Percentiles rank a stretch among this genome's conserved stretches.
These are phyloP conservation scores for Chlamydomonas sp. DNA, from an alignment of 139 green algal genomes.

Conservation along the genomic window DNA sequence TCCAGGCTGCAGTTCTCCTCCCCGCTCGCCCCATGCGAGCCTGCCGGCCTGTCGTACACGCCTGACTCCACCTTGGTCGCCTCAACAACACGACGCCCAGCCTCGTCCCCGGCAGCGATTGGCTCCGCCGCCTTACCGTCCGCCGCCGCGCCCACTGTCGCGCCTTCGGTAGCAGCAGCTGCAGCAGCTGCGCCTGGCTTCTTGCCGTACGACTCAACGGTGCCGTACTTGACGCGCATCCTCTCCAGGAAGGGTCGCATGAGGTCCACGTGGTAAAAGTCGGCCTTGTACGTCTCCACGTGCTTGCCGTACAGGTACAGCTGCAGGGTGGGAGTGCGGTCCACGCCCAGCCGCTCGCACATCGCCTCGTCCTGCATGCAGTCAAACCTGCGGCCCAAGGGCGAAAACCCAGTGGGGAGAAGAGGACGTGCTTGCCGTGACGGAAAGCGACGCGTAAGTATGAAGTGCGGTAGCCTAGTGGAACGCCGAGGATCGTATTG, in stretches of 20 bases:
- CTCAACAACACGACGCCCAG: not conserved
- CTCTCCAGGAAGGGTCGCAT: slow-evolving; percentile 20
- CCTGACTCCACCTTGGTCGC: not conserved
- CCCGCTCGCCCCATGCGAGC: too few species aligned
- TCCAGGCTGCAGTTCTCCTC: too few species aligned
- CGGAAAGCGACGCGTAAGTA: not conserved
- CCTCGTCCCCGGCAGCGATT: not conserved
- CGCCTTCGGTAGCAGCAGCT: not conserved
- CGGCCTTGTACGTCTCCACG: slow-evolving; percentile 22
- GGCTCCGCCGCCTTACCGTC: not conserved
- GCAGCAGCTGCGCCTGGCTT: not conserved
- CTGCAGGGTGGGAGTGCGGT: slow-evolving; percentile 14
- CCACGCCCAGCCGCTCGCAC: slow-evolving; percentile 2
- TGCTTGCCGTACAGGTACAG: slow-evolving; percentile 10
- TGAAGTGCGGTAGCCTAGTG: not conserved
- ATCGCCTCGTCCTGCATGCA: slow-evolving; percentile 20
- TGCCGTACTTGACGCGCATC: not conserved
- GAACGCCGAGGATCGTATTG: not conserved
- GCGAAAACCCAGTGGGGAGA: not conserved
- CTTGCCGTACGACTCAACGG: not conserved
- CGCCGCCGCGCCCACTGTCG: not conserved
- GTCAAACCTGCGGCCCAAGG: slow-evolving; percentile 6
- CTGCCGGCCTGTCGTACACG: slow-evolving; percentile 17
- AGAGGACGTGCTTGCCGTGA: not conserved
- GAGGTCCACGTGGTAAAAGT: slow-evolving; percentile 29